Evolutionary conservation across 2,329 filamentous ascomycete genomes (phyloP).

Genomic region (Pestalotiopsis sp.): DNA sequence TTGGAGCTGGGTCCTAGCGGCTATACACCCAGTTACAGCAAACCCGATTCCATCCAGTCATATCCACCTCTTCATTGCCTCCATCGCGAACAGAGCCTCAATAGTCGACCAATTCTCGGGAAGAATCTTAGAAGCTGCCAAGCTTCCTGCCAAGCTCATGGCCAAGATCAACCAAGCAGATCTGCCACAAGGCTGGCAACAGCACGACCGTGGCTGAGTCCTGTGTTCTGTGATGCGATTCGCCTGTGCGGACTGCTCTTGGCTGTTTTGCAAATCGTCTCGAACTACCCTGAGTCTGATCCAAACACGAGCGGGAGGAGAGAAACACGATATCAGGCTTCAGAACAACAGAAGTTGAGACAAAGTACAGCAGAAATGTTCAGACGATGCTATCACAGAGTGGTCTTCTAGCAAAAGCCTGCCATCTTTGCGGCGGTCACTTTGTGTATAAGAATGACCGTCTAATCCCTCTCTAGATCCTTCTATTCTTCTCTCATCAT

Average conservation of each 20-base stretch:
- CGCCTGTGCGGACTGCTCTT: constrained; percentile 6
- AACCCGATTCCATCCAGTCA: background rate
- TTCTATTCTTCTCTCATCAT: constrained; percentile 6
- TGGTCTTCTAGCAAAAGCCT: background rate
- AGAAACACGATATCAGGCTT: background rate
- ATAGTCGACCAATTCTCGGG: background rate
- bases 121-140: background rate
- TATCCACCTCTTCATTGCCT: background rate
- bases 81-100: constrained; percentile 4
- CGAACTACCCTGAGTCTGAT: background rate
- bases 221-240: constrained; percentile 7
- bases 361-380: background rate
- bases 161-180: background rate
- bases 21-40: background rate
- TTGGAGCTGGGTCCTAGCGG: background rate
- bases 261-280: constrained; percentile 13
- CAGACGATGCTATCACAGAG: constrained; percentile 8
- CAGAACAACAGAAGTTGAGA: background rate
- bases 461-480: background rate
- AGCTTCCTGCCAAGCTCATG: constrained; percentile 5
- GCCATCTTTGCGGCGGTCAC: background rate
- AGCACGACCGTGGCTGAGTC: background rate
- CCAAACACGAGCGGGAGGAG: constrained; percentile 2
- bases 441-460: constrained; percentile 6
- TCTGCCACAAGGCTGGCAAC: background rate